Evolutionary conservation across 177 flowering plant genomes (phyloP), one percentile per base, ranked within the genome.

Genomic region (Vitis hybrid): DNA sequence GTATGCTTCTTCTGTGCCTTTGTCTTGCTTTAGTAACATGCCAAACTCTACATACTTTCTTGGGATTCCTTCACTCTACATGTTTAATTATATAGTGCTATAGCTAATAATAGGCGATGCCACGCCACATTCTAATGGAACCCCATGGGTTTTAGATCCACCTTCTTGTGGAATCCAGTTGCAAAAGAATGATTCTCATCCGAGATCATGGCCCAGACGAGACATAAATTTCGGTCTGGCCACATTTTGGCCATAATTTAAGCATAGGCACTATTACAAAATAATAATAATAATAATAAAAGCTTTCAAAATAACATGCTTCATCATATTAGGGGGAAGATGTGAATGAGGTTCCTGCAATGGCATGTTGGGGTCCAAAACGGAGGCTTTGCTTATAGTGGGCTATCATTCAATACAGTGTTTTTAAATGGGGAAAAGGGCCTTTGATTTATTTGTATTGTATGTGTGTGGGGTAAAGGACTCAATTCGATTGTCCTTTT

Each of bases 1-100:
- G 70, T 70, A 69, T 65, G 68, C 52, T 60, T 71, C 55, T 67
- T 48, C 55, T 26, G 33, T 75, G 72, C 77, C 76, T 78, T 80
- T 82, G 82, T 82, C 85, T 81, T 74, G 82, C 87, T 85, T 76
- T 78, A 74, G 75, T 78, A 83, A 87, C 88, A 82, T 83, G 82
- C 82, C 85, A 85, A 81, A 82, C 76, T 71, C 77, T 74, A 72
- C 64, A 79, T 83, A 72, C 83, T 75, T 81, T 79, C 83, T 84
- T 80, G 85, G 85, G 88, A 84, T 85, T 83, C 88, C 80, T 78
- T 73, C 79, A 77, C 77, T 66, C 61, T 50, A 65, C 64, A 11
- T 31, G 18, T 56, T 65, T 62, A 62, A 67, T 62, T 61, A 19
- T 49, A 55, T 39, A 56, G 39, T 39, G 70, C 33, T 60, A 12